Percentiles rank a stretch among this genome's conserved stretches.
These are phyloP conservation scores for Dendrobium catenatum DNA, from an alignment of 106 monocot species.

Conservation along the genomic window DNA sequence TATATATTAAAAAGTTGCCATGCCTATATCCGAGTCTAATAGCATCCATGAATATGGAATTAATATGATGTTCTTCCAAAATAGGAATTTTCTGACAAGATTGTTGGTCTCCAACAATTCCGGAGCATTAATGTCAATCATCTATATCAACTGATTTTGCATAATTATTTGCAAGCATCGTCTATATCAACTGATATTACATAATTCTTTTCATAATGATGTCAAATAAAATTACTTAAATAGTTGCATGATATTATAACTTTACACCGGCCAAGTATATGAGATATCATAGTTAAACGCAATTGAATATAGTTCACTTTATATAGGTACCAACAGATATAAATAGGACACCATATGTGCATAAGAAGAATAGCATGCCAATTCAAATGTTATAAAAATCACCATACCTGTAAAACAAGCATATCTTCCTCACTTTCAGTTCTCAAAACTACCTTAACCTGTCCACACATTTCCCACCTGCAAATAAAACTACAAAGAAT, in stretches of 20 bases:
- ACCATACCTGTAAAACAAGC: slow-evolving; percentile 68
- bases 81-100: neutral
- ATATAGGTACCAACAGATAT: neutral
- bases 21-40: neutral
- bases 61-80: neutral
- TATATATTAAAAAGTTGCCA: neutral
- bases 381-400: slow-evolving; percentile 3
- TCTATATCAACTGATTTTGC: neutral
- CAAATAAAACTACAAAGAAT: slow-evolving; percentile 8
- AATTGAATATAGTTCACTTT: neutral
- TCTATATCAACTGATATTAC: neutral
- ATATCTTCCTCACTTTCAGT: slow-evolving; percentile 93
- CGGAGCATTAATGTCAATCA: neutral
- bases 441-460: slow-evolving; percentile 97
- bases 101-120: neutral
- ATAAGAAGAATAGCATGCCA: neutral
- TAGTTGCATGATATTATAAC: too few relatives aligned
- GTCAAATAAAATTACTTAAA: too few relatives aligned
- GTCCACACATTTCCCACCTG: slow-evolving; percentile 97
- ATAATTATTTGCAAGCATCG: too few relatives aligned
- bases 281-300: neutral
- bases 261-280: neutral
- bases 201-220: neutral
- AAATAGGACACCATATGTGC: neutral
- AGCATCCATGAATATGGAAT: neutral